These are phyloP conservation scores for Rhinocladiella mackenziei DNA, from an alignment of 2,329 filamentous ascomycete species.

Conservation along the genomic window DNA sequence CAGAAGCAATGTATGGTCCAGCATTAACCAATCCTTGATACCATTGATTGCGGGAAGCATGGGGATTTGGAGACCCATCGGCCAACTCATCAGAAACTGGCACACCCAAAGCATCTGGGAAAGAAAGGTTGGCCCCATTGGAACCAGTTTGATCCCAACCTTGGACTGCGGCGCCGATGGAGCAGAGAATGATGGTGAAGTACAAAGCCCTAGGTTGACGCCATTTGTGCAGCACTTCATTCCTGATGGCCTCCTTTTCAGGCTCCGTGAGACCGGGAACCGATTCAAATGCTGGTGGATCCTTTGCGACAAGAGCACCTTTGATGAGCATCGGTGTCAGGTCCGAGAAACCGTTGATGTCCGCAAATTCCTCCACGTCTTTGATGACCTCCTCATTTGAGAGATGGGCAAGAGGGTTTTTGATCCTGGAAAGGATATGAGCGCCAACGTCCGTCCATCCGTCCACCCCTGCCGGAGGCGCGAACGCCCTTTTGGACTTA, in stretches of 20 bases:
- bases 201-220: slow-evolving; percentile 48
- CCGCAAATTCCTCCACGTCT: slow-evolving; percentile 43
- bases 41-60: slow-evolving; percentile 47
- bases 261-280: slow-evolving; percentile 42
- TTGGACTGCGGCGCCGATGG: slow-evolving; percentile 49
- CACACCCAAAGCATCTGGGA: slow-evolving; percentile 47
- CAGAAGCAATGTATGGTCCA: slow-evolving; percentile 49
- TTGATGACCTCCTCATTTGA: slow-evolving; percentile 37
- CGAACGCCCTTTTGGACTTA: slow-evolving; percentile 1
- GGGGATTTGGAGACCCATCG: slow-evolving; percentile 30
- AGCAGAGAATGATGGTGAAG: slow-evolving; percentile 50
- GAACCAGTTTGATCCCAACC: slow-evolving; percentile 53
- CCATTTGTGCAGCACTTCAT: slow-evolving; percentile 49
- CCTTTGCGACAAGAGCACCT: slow-evolving; percentile 49
- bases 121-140: slow-evolving; percentile 52
- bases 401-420: slow-evolving; percentile 45
- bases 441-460: not conserved
- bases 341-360: slow-evolving; percentile 40
- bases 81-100: slow-evolving; percentile 31
- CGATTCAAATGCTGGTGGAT: slow-evolving; percentile 45
- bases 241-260: slow-evolving; percentile 43
- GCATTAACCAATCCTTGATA: slow-evolving; percentile 61
- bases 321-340: slow-evolving; percentile 43
- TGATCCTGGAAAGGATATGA: slow-evolving; percentile 36
- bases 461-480: too few species aligned